A percentile compares a stretch with the other conserved stretches of the same genome.
phyloP scores from a whole-genome alignment of 2,329 filamentous ascomycete species.

The Alternaria triticina region DNA sequence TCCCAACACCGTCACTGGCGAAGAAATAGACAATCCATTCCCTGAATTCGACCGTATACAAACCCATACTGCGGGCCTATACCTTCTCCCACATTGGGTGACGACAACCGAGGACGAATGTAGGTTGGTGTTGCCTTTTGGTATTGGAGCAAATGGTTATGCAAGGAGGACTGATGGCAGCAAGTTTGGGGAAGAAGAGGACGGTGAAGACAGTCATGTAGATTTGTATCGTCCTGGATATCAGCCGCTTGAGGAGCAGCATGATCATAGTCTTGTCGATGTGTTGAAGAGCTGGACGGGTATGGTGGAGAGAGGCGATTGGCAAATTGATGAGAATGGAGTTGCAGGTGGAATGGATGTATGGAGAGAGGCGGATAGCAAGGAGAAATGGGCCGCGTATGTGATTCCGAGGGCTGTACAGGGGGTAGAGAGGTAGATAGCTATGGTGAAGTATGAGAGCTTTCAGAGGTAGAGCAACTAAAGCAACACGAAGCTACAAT shows the following conservation, averaged over 20 bases:
- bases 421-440: conserved; percentile 1
- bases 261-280: conserved; percentile 12
- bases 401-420: conserved; percentile 10
- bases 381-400: conserved; percentile 18
- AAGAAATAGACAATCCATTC: not conserved
- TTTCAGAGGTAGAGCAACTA: not conserved
- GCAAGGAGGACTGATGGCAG: conserved; percentile 22
- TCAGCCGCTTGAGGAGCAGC: conserved; percentile 9
- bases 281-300: conserved; percentile 22
- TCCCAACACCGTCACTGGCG: not conserved
- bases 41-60: not conserved
- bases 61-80: conserved; percentile 20
- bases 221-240: conserved; percentile 21
- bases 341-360: conserved; percentile 24
- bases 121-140: conserved; percentile 21
- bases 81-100: conserved; percentile 7
- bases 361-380: conserved; percentile 26
- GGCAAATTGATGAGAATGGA: conserved; percentile 22
- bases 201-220: conserved; percentile 2
- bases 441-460: not conserved
- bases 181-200: conserved; percentile 10
- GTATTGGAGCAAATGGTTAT: conserved; percentile 20
- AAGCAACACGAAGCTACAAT: no score
- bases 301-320: conserved; percentile 29
- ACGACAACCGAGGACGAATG: conserved; percentile 17